Evolutionary conservation across 495 filamentous ascomycete genomes (phyloP), one percentile per base, ranked within the genome.

Genomic region (Lasiosphaeris hirsuta): DNA sequence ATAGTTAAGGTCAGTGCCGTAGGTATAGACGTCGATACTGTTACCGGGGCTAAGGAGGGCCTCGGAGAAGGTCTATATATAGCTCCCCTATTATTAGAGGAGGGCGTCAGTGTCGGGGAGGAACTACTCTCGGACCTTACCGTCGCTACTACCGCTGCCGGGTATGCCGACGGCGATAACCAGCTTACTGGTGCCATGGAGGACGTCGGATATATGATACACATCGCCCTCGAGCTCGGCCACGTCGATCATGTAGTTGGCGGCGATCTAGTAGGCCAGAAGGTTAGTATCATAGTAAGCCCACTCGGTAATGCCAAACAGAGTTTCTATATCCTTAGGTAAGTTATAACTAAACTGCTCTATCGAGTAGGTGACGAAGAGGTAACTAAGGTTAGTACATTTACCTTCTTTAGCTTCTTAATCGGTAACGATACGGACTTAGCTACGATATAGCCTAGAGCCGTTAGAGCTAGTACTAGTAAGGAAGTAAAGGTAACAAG

Each of bases 21-120:
- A 5, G 2, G 23, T 30, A 5, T 30, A 30, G 23, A 30, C 39
- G 15, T 33, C 14, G 14, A 60, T 45, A 8, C n/a, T 2, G 17
- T 62, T 23, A 2, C 61, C 58, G 0, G 73, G 72, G 40, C 58
- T 59, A 1, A 80, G 72, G 1, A 81, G 59, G 7, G 70, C 63
- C 56, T 81, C 78, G 11, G 76, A 73, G 13, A 80, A 68, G 3
- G 75, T 79, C 78, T 78, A 81, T 34, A 79, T 54, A 11, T 75
- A 64, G 11, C 59, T 51, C 10, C 75, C 76, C 76, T 74, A 80
- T 14, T 69, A 30, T 11, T 11, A 30, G 9, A 60, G 57, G 34
- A 47, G 40, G n/a, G 46, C 35, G 1, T 54, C 49, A 17, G 54
- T 60, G 11, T 18, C 46, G 9, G 45, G 30, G 38, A 36, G 17